Evolutionary conservation across 345 rosid genomes (phyloP).

Genomic region (Eucalyptus regnans): DNA sequence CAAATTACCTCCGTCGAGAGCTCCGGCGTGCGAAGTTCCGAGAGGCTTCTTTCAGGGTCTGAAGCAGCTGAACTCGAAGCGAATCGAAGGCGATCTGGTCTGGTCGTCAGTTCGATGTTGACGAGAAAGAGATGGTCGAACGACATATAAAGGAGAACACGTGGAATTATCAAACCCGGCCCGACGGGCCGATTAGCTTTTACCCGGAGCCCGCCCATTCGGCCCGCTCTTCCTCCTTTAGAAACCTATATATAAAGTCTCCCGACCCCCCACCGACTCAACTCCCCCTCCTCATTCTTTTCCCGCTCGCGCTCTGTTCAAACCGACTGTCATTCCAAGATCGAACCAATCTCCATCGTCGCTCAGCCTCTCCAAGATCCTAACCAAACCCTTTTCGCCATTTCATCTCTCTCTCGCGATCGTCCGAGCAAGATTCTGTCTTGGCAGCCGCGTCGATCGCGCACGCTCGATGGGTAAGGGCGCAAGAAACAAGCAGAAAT

Average conservation of each 20-base stretch:
- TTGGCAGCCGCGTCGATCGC: background rate
- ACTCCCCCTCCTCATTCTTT: background rate
- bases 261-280: background rate
- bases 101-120: background rate
- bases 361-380: background rate
- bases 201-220: background rate
- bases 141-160: background rate
- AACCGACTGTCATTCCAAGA: background rate
- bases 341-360: background rate
- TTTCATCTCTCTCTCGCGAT: background rate
- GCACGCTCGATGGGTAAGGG: background rate
- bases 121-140: background rate
- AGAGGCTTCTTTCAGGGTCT: background rate
- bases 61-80: background rate
- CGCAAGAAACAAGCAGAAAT: background rate
- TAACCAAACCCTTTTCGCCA: background rate
- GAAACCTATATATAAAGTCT: background rate
- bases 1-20: background rate
- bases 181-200: background rate
- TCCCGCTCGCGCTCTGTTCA: background rate
- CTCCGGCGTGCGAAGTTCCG: background rate
- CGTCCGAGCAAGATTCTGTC: background rate
- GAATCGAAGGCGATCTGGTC: background rate
- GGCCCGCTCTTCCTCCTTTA: background rate
- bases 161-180: background rate